These are phyloP conservation scores for Triticum aestivum DNA, from an alignment of 176 grass and related monocot species.

Conservation along the genomic window IWGSC_CS_RefSeq_v2.1 NC_057803.1:429189138-429189637, in stretches of 20 bases:
- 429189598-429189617: conserved; percentile 43
- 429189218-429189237: conserved; percentile 32
- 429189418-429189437: conserved; percentile 9
- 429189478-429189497: conserved; percentile 29
- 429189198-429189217: conserved; percentile 40
- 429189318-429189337: conserved; percentile 25
- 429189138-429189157: conserved; percentile 7
- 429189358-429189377: conserved; percentile 51
- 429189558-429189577: conserved; percentile 59
- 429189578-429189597: conserved; percentile 34
- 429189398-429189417: conserved; percentile 19
- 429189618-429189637: neutral
- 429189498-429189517: conserved; percentile 43
- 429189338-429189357: conserved; percentile 36
- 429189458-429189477: conserved; percentile 36
- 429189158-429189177: conserved; percentile 44
- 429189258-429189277: conserved; percentile 35
- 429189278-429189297: conserved; percentile 25
- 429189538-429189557: conserved; percentile 23
- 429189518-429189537: conserved; percentile 41
- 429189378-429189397: conserved; percentile 20
- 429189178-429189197: conserved; percentile 48
- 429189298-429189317: conserved; percentile 32
- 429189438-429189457: conserved; percentile 52
- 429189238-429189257: conserved; percentile 33